Conservation (phyloP, 257 asterid genomes). For the Ophiorrhiza pumila region DNA sequence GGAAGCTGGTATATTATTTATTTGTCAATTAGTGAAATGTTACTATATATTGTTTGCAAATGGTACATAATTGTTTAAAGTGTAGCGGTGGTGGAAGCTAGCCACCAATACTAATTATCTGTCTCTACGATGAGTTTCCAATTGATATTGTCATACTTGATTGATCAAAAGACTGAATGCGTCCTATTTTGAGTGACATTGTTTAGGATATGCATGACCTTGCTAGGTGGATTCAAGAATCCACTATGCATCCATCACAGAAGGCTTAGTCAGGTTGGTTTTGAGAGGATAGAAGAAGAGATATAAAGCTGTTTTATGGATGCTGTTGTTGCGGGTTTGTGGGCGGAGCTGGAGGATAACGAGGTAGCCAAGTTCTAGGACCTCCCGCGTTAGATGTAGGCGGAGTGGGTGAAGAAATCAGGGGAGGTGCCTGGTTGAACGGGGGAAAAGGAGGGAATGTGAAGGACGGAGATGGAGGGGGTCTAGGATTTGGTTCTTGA, state of each 20-base stretch:
- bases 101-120: no score
- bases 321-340: constrained; percentile 4
- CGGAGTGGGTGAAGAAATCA: background rate
- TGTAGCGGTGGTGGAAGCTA: no score
- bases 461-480: constrained; percentile 15
- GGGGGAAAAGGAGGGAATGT: constrained; percentile 14
- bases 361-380: constrained; percentile 26
- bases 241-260: background rate
- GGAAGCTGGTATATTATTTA: background rate
- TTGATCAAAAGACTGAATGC: background rate
- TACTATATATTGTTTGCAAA: background rate
- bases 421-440: background rate
- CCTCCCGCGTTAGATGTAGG: constrained; percentile 18
- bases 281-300: background rate
- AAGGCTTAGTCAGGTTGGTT: background rate
- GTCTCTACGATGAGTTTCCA: no score
- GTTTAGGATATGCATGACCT: background rate
- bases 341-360: constrained; percentile 26
- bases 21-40: no score
- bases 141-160: no score
- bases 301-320: background rate
- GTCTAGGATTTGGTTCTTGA: constrained; percentile 5
- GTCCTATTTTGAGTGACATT: background rate
- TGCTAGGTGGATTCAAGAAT: background rate
- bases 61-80: no score